These are phyloP conservation scores for Chrysoporthe puriensis DNA, from an alignment of 2,329 filamentous ascomycete genomes.

Conservation along the genomic window DNA sequence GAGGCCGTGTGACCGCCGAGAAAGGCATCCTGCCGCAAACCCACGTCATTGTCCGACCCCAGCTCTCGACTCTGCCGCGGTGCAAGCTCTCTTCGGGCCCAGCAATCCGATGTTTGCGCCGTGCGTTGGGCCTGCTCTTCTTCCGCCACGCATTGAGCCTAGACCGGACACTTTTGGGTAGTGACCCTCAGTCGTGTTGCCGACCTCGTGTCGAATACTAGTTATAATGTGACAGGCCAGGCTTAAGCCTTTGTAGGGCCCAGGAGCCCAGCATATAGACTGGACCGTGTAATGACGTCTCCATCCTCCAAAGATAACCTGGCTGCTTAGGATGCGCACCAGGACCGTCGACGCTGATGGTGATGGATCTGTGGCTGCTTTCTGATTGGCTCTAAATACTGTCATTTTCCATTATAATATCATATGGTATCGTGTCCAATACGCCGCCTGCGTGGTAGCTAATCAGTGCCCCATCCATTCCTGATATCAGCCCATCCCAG, in stretches of 20 bases:
- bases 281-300: too few species aligned
- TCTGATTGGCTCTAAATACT: not conserved
- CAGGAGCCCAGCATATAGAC: too few species aligned
- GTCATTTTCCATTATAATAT: not conserved
- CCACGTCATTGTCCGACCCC: not conserved
- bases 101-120: not conserved
- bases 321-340: too few species aligned
- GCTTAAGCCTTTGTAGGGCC: too few species aligned
- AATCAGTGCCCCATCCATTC: not conserved
- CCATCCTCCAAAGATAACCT: too few species aligned
- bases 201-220: too few species aligned
- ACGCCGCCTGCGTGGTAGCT: not conserved
- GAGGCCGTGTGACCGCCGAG: conserved; percentile 8
- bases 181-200: too few species aligned
- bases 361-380: not conserved
- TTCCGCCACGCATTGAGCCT: not conserved
- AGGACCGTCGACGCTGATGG: not conserved
- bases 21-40: not conserved
- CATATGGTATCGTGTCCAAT: conserved; percentile 2
- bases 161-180: too few species aligned
- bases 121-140: not conserved
- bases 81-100: not conserved
- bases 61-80: not conserved
- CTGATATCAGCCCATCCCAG: not conserved
- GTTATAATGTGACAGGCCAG: too few species aligned